Base-by-base conservation (phyloP, 306 rosid genomes). In the Rubus parviflorus region DNA sequence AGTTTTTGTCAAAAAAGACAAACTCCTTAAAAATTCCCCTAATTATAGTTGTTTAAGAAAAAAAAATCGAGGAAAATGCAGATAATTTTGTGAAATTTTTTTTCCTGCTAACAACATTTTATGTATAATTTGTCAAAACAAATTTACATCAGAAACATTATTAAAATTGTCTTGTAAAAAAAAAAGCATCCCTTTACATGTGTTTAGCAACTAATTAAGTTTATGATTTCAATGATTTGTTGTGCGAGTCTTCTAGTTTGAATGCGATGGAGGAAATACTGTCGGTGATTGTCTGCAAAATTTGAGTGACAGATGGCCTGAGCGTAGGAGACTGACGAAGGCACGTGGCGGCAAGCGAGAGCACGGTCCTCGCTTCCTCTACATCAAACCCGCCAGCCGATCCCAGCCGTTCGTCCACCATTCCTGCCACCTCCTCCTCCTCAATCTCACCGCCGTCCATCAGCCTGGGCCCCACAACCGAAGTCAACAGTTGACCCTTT, bases 241-340 rank as follows among this genome's bases (percentile, higher is more conserved):
- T n/a, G 10, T 15, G 56, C 19, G 69, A 74, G 30, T 67, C 51
- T n/a, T 67, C 49, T 40, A 23, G 4, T 2, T 2, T 4, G 57
- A 8, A 54, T 10, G 75, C 49, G 8, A 80, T 5, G 4, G 73
- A 73, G 20, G 63, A 45, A 6, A 82, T 77, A 17, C 63, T 17
- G 17, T 52, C 77, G 54, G 9, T 43, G 49, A 83, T 35, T 22
- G 80, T 80, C 37, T 75, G 47, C 79, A 80, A 45, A 8, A 87
- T 73, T 4, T 22, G 70, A 8, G 74, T 42, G 25, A 83, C 81
- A 19, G 74, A 53, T 38, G 90, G 90, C 75, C 90, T 74, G 14
- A 76, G 82, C 8, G 80, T 37, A 17, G 88, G 87, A 12, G 90
- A 70, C 49, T 87, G 85, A 20, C 65, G 41, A 5, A 85, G 68